Conservation (phyloP, 2,329 filamentous ascomycete genomes). For the Chrysoporthe puriensis region DNA sequence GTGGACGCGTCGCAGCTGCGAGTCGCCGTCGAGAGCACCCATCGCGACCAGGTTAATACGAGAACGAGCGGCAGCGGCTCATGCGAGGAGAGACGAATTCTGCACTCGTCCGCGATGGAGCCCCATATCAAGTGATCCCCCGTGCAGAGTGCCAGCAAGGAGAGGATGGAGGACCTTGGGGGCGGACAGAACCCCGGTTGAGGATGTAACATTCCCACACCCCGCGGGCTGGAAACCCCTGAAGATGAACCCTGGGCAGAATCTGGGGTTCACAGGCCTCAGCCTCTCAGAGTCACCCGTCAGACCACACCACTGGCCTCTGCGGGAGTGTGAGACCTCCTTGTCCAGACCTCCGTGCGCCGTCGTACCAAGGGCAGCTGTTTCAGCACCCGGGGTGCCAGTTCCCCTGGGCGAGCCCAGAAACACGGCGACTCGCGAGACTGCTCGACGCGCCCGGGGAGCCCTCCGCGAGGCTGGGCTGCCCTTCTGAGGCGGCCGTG, state of each 20-base stretch:
- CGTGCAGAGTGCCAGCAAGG: not conserved
- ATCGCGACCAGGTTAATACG: not conserved
- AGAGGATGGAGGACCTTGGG: not conserved
- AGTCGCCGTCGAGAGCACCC: not conserved
- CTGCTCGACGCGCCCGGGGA: not conserved
- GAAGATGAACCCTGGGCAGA: constrained; percentile 27
- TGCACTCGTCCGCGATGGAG: constrained; percentile 17
- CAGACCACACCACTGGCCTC: not conserved
- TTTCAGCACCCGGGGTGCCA: not conserved
- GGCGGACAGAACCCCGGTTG: constrained; percentile 5
- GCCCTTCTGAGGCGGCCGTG: not conserved
- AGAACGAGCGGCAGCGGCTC: constrained; percentile 4
- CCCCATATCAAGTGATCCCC: not conserved
- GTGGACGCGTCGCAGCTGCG: constrained; percentile 1
- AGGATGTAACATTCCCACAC: constrained; percentile 30
- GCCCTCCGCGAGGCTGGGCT: not conserved
- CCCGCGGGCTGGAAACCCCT: constrained; percentile 27
- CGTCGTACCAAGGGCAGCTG: not conserved
- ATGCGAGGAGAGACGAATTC: not conserved
- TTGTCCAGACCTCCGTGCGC: not conserved
- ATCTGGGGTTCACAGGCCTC: constrained; percentile 29
- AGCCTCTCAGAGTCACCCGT: not conserved
- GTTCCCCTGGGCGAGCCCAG: not conserved
- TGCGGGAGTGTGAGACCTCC: not conserved
- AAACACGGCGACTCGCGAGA: not conserved